A percentile compares a stretch with the other conserved stretches of the same genome.
These are phyloP conservation scores for Nitzschia sp. DNA, from an alignment of 108 stramenopile genomes.

Conservation along the genomic window DNA sequence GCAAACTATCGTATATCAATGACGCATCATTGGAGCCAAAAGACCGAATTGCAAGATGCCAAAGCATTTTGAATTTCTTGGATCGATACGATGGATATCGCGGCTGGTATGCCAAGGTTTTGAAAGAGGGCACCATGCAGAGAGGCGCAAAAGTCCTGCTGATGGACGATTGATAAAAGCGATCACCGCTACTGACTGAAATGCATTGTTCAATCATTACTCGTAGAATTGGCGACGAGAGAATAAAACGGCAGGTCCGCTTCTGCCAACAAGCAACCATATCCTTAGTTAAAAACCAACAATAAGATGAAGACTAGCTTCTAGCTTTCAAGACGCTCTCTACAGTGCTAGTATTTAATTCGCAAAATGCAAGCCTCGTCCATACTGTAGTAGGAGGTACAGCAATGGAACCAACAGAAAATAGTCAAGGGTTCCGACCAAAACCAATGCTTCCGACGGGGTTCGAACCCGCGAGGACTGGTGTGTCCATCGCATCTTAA, in stretches of 20 bases:
- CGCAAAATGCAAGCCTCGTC: not conserved
- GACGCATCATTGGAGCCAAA: slow-evolving; percentile 21
- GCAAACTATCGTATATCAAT: slow-evolving; percentile 62
- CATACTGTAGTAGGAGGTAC: not conserved
- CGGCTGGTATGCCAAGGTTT: slow-evolving; percentile 69
- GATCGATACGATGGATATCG: slow-evolving; percentile 49
- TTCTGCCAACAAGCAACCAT: too few relatives aligned
- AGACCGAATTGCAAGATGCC: slow-evolving; percentile 49
- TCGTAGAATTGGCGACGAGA: too few relatives aligned
- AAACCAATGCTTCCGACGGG: slow-evolving; percentile 28
- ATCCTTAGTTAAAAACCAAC: too few relatives aligned
- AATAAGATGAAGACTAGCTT: too few relatives aligned
- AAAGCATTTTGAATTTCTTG: slow-evolving; percentile 39
- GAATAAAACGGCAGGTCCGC: too few relatives aligned
- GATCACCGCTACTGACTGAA: not conserved
- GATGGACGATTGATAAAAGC: not conserved
- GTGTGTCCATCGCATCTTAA: slow-evolving; percentile 41
- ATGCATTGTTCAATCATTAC: not conserved
- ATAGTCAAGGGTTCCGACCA: not conserved
- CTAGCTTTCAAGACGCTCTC: too few relatives aligned
- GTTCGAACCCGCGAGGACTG: slow-evolving; percentile 41
- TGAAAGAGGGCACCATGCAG: slow-evolving; percentile 37
- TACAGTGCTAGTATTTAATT: not conserved
- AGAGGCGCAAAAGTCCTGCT: slow-evolving; percentile 4
- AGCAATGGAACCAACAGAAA: not conserved